phyloP scores from a whole-genome alignment of 2,329 filamentous ascomycete genomes.

The Blastomyces parvus region DNA sequence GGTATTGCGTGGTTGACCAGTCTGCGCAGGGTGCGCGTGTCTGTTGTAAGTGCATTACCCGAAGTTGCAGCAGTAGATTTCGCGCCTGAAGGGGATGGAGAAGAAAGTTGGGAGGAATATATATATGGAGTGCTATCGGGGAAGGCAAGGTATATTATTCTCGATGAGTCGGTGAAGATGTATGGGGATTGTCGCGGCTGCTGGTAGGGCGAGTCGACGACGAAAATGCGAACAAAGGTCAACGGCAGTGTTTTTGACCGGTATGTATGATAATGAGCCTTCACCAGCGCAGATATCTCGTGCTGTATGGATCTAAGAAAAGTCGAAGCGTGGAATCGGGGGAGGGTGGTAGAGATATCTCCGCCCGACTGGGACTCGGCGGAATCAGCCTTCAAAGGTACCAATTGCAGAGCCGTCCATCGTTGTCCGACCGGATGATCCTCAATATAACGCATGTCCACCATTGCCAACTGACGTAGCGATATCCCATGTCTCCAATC shows the following conservation, averaged over 20 bases:
- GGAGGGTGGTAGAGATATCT: conserved; percentile 39
- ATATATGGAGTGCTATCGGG: conserved; percentile 69
- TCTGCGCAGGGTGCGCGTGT: conserved; percentile 56
- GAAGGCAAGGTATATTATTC: conserved; percentile 71
- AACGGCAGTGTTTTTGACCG: conserved; percentile 56
- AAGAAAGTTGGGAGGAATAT: conserved; percentile 49
- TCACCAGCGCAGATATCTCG: conserved; percentile 67
- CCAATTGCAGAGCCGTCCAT: conserved; percentile 46
- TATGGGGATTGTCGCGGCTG: conserved; percentile 33
- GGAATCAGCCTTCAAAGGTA: conserved; percentile 17
- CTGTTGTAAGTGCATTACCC: conserved; percentile 27
- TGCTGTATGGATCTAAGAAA: conserved; percentile 68
- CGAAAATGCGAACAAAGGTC: conserved; percentile 66
- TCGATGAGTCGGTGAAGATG: conserved; percentile 50
- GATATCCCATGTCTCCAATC: conserved; percentile 49
- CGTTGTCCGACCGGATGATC: conserved; percentile 42
- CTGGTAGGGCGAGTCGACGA: conserved; percentile 73
- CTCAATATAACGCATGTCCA: conserved; percentile 45
- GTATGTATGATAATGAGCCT: conserved; percentile 73
- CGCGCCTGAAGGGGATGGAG: conserved; percentile 25
- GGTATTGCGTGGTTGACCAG: conserved; percentile 71
- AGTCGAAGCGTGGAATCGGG: conserved; percentile 68
- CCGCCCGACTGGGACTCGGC: conserved; percentile 20
- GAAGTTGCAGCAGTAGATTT: neutral
- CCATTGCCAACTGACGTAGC: conserved; percentile 47